These are phyloP conservation scores for Prunus mongolica DNA, from an alignment of 306 rosid genomes.

Conservation along the genomic window DNA sequence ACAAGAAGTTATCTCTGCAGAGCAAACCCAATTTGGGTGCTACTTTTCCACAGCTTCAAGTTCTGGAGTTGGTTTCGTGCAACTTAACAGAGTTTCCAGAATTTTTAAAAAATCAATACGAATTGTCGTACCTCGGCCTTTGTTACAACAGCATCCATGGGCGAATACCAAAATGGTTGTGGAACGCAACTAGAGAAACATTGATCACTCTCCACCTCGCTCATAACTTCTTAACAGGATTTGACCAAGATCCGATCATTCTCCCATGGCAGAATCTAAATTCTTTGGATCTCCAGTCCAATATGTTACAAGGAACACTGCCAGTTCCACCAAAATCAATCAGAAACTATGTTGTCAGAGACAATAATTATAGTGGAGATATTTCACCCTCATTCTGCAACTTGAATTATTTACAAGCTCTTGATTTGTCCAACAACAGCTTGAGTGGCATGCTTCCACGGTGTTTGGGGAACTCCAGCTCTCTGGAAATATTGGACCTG, in stretches of 20 bases:
- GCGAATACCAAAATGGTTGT: constrained; percentile 25
- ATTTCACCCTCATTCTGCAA: background rate
- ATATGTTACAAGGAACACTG: constrained; percentile 15
- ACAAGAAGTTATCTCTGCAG: constrained; percentile 10
- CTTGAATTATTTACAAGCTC: background rate
- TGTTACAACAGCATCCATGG: constrained; percentile 26
- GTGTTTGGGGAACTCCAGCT: too few species aligned
- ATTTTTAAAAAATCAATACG: constrained; percentile 14
- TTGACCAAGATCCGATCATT: background rate
- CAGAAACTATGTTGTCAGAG: background rate
- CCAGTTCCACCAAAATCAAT: constrained; percentile 5
- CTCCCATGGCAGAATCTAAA: background rate
- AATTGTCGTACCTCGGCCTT: background rate
- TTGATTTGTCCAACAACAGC: too few species aligned
- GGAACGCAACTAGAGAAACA: constrained; percentile 10
- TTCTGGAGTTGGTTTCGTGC: background rate
- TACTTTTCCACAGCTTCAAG: background rate
- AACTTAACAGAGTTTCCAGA: constrained; percentile 17
- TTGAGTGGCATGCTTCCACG: too few species aligned
- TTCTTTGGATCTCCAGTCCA: background rate
- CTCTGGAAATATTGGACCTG: too few species aligned
- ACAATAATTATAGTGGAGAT: background rate
- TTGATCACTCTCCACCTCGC: background rate
- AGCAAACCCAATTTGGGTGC: background rate
- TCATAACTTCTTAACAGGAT: constrained; percentile 8